phyloP scores from a whole-genome alignment of 108 stramenopile species.

The Nitzschia inconspicua region DNA sequence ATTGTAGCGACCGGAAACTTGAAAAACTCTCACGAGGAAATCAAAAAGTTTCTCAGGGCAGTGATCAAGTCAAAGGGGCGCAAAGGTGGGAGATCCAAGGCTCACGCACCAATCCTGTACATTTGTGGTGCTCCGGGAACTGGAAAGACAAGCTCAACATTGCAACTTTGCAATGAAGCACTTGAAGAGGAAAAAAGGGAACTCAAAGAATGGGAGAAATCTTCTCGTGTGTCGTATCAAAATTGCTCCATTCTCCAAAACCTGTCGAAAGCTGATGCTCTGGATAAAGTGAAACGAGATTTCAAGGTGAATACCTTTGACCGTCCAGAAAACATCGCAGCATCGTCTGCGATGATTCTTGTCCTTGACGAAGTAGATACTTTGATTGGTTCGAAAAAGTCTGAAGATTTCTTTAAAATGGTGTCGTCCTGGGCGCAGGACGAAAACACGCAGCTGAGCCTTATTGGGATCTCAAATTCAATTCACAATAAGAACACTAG shows the following conservation, averaged over 20 bases:
- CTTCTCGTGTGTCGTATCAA: slow-evolving; percentile 14
- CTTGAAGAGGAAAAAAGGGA: neutral
- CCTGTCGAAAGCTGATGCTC: slow-evolving; percentile 3
- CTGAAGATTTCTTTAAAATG: slow-evolving; percentile 34
- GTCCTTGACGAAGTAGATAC: slow-evolving; percentile 79
- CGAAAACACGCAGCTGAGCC: slow-evolving; percentile 33
- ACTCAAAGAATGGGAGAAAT: slow-evolving; percentile 2
- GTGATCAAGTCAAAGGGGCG: slow-evolving; percentile 19
- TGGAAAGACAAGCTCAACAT: slow-evolving; percentile 53
- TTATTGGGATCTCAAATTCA: slow-evolving; percentile 83
- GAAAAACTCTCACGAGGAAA: neutral
- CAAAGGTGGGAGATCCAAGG: neutral
- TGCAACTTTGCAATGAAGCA: neutral
- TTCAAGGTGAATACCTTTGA: neutral
- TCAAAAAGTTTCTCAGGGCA: slow-evolving; percentile 14
- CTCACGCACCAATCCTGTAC: slow-evolving; percentile 42
- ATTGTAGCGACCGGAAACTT: slow-evolving; percentile 3
- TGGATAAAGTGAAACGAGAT: neutral
- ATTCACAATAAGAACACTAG: slow-evolving; percentile 40
- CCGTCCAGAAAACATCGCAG: neutral
- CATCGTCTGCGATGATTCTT: slow-evolving; percentile 35
- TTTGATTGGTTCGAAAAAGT: slow-evolving; percentile 27
- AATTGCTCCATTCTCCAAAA: slow-evolving; percentile 19
- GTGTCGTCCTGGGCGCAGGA: slow-evolving; percentile 41
- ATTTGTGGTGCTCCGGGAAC: slow-evolving; percentile 72